These are phyloP conservation scores for Jatropha multifida DNA, from an alignment of 441 rosid species.

Conservation along the genomic window DNA sequence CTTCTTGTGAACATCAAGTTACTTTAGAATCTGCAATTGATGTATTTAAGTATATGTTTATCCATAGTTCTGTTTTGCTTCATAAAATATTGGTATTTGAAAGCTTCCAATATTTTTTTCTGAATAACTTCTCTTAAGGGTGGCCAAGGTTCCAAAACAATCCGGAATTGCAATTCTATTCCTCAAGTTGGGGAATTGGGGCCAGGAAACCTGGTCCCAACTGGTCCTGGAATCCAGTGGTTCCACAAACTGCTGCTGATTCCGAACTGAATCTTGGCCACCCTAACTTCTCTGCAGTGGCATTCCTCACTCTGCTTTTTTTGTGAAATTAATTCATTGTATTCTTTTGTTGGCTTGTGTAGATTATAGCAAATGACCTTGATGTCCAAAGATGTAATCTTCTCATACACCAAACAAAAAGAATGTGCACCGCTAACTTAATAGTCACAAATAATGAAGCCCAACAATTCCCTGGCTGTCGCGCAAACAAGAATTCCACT, in stretches of 20 bases:
- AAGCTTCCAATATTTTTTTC: constrained; percentile 11
- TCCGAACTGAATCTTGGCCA: too few species aligned
- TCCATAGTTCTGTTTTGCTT: constrained; percentile 5
- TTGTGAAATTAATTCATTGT: constrained; percentile 17
- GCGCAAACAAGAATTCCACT: constrained; percentile 40
- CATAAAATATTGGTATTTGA: constrained; percentile 6
- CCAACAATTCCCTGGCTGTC: constrained; percentile 95
- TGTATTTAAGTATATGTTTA: background rate
- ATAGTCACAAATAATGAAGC: constrained; percentile 96
- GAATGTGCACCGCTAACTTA: constrained; percentile 96
- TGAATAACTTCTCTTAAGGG: background rate
- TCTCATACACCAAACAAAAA: constrained; percentile 96
- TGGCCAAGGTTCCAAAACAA: too few species aligned
- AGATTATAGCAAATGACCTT: constrained; percentile 95
- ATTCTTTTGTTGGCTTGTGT: constrained; percentile 19
- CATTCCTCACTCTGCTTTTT: constrained; percentile 7
- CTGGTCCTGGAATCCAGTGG: too few species aligned
- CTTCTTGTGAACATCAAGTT: background rate
- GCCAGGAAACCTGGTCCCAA: too few species aligned
- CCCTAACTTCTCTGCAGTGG: constrained; percentile 6
- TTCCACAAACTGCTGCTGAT: too few species aligned
- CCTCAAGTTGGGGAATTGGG: too few species aligned
- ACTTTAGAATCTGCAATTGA: background rate
- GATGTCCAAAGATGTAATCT: constrained; percentile 95
- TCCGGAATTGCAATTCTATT: too few species aligned